phyloP scores from a whole-genome alignment of 1,284 basidiomycete genomes.

The Mycosarcoma maydis region DNA sequence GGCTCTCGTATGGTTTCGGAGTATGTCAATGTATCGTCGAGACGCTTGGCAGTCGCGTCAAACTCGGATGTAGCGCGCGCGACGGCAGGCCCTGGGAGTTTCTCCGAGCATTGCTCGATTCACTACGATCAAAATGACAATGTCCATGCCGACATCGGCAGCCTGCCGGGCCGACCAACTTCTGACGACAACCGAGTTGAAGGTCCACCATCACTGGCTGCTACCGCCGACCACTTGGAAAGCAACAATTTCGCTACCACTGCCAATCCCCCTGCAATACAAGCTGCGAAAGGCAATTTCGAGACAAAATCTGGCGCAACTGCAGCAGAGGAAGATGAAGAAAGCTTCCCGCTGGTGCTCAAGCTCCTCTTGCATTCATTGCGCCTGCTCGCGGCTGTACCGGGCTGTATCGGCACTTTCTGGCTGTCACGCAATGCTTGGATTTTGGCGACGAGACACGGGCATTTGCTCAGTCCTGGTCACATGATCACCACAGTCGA shows the following conservation, averaged over 20 bases:
- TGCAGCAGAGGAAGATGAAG: constrained; percentile 21
- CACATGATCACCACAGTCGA: constrained; percentile 16
- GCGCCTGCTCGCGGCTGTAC: constrained; percentile 63
- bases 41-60: too few species aligned
- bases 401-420: constrained; percentile 61
- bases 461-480: constrained; percentile 37
- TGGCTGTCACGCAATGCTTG: constrained; percentile 55
- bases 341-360: constrained; percentile 49
- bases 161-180: constrained; percentile 12
- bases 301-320: not conserved
- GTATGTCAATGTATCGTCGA: too few species aligned
- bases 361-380: constrained; percentile 57
- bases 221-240: not conserved
- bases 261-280: not conserved
- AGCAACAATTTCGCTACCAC: not conserved
- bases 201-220: constrained; percentile 5
- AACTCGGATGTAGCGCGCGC: too few species aligned
- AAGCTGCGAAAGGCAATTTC: not conserved
- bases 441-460: constrained; percentile 12
- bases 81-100: too few species aligned
- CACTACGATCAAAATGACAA: too few species aligned
- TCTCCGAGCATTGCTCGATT: too few species aligned
- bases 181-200: constrained; percentile 29
- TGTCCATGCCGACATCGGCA: constrained; percentile 10
- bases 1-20: too few species aligned